Conservation (phyloP, 441 rosid genomes). For the Erysimum pusillum region DNA sequence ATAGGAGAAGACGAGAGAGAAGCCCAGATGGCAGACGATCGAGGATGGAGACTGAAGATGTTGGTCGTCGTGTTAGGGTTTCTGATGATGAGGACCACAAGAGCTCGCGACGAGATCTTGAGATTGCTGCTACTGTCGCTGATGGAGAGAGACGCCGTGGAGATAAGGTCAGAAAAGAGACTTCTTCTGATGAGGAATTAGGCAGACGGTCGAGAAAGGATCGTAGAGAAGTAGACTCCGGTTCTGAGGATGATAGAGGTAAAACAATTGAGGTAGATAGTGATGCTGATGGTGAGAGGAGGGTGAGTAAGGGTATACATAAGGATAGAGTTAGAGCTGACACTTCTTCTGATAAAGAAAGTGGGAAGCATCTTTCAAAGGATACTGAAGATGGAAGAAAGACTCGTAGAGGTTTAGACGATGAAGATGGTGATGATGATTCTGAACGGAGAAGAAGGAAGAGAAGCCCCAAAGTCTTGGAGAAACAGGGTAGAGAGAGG, state of each 20-base stretch:
- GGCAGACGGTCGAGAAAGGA: constrained; percentile 39
- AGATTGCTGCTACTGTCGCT: constrained; percentile 9
- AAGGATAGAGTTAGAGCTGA: constrained; percentile 35
- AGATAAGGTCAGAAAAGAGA: constrained; percentile 25
- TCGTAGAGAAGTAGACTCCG: constrained; percentile 19
- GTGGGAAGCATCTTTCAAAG: constrained; percentile 16
- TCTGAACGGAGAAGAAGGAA: constrained; percentile 8
- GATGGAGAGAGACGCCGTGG: constrained; percentile 38
- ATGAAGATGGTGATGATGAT: constrained; percentile 26
- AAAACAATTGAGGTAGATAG: background rate
- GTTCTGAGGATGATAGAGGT: constrained; percentile 37
- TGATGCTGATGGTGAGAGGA: constrained; percentile 33
- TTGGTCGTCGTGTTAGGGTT: constrained; percentile 39
- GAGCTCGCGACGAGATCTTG: constrained; percentile 41
- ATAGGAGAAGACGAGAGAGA: constrained; percentile 38
- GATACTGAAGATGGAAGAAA: constrained; percentile 19
- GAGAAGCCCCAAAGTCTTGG: constrained; percentile 27
- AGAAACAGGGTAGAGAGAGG: constrained; percentile 39
- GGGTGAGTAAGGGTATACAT: constrained; percentile 8
- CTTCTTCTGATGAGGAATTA: constrained; percentile 52
- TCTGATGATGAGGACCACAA: constrained; percentile 36
- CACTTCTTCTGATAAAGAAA: constrained; percentile 38
- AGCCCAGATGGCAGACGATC: constrained; percentile 33
- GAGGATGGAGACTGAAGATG: constrained; percentile 19
- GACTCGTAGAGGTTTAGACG: constrained; percentile 5